These are phyloP conservation scores for Colletotrichum orbiculare DNA, from an alignment of 2,329 filamentous ascomycete genomes.

Conservation along the genomic window DNA sequence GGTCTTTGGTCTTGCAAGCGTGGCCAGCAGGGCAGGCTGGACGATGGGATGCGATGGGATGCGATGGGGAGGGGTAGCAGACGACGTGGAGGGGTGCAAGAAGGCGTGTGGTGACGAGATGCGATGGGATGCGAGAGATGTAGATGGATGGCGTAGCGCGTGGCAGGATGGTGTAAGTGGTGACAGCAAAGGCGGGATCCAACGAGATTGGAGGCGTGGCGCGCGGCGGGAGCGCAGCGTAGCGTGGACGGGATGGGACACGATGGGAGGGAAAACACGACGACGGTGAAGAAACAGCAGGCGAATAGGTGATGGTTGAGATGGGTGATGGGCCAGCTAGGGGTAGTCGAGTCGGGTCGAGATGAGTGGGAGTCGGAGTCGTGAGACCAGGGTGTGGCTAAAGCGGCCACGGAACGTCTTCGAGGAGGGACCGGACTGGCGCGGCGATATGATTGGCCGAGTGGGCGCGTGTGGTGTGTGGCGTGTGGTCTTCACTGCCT, in stretches of 20 bases:
- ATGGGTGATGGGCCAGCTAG: no score
- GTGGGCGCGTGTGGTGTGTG: conserved; percentile 45
- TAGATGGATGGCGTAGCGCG: conserved; percentile 32
- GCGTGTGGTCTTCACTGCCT: conserved; percentile 42
- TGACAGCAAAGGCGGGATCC: conserved; percentile 30
- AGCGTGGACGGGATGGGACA: conserved; percentile 25
- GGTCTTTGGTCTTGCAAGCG: conserved; percentile 6
- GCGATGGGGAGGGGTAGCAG: conserved; percentile 17
- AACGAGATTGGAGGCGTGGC: conserved; percentile 36
- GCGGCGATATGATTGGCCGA: conserved; percentile 43
- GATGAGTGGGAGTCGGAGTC: conserved; percentile 3
- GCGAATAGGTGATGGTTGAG: no score
- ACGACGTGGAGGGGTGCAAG: conserved; percentile 20
- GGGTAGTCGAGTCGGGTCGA: no score
- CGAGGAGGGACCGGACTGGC: conserved; percentile 27
- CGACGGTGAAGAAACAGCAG: no score
- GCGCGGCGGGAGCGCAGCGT: conserved; percentile 28
- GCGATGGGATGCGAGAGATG: conserved; percentile 9
- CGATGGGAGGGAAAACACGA: not conserved
- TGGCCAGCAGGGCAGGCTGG: conserved; percentile 21
- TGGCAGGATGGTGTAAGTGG: conserved; percentile 34
- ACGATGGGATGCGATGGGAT: not conserved
- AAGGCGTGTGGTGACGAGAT: conserved; percentile 32
- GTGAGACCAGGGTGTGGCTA: conserved; percentile 26
- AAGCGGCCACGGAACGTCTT: conserved; percentile 40